phyloP scores from a whole-genome alignment of 306 rosid species.

The Morella rubra region DNA sequence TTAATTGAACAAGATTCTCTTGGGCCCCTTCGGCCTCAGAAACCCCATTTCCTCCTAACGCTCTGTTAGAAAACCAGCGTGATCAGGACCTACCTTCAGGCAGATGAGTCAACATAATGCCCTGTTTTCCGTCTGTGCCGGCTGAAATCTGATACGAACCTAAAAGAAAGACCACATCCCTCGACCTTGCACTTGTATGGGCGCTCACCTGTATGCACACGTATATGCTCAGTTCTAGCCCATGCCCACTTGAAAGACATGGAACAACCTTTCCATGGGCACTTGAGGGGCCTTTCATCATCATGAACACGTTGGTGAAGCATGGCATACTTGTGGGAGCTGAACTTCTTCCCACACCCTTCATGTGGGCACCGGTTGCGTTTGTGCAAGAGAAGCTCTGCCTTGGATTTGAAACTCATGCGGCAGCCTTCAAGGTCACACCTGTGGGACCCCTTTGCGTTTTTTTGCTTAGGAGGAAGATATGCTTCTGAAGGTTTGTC shows the following conservation, averaged over 20 bases:
- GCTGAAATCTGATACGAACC: conserved; percentile 91
- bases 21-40: conserved; percentile 28
- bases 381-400: conserved; percentile 69
- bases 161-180: conserved; percentile 89
- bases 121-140: conserved; percentile 94
- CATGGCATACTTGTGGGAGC: conserved; percentile 82
- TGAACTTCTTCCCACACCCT: conserved; percentile 94
- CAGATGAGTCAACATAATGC: conserved; percentile 57
- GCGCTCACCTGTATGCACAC: conserved; percentile 96
- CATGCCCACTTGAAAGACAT: conserved; percentile 99
- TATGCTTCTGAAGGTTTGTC: conserved; percentile 36
- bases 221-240: conserved; percentile 95
- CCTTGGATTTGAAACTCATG: conserved; percentile 75
- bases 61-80: conserved; percentile 31
- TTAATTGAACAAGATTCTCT: conserved; percentile 30
- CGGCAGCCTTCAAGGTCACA: conserved; percentile 85
- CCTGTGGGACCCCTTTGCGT: conserved; percentile 43
- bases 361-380: conserved; percentile 79
- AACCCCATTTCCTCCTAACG: conserved; percentile 42
- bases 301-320: conserved; percentile 90
- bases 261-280: conserved; percentile 97
- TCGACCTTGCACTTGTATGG: conserved; percentile 86
- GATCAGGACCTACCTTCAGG: conserved; percentile 34
- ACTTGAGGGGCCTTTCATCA: conserved; percentile 87
- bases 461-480: conserved; percentile 41